phyloP scores from a whole-genome alignment of 2,329 filamentous ascomycete species.

The Epichloe uncinata region DNA sequence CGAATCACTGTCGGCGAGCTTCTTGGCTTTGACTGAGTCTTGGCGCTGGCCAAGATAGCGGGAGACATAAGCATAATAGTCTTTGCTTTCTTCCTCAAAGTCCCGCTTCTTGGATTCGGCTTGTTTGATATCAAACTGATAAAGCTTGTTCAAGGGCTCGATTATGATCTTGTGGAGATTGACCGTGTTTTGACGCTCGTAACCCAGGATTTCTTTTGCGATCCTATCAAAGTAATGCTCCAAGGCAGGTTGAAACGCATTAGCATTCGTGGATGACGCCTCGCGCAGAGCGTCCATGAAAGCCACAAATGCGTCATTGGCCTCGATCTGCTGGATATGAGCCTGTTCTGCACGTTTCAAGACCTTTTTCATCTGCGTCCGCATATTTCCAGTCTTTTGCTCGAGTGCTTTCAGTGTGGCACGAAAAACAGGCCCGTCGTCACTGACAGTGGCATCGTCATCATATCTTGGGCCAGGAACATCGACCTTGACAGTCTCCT shows the following conservation, averaged over 20 bases:
- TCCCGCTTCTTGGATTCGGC: constrained; percentile 94
- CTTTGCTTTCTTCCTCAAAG: constrained; percentile 96
- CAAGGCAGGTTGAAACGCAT: constrained; percentile 90
- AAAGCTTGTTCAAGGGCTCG: constrained; percentile 81
- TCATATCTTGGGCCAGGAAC: constrained; percentile 73
- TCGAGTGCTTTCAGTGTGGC: constrained; percentile 94
- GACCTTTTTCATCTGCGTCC: constrained; percentile 88
- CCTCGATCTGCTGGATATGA: constrained; percentile 62
- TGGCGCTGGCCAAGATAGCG: constrained; percentile 93
- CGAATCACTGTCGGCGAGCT: constrained; percentile 82
- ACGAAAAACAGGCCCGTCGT: constrained; percentile 90
- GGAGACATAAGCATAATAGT: constrained; percentile 92
- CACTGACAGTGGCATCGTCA: constrained; percentile 71
- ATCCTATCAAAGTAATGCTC: constrained; percentile 99
- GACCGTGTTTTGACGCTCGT: constrained; percentile 70
- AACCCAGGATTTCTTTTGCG: constrained; percentile 74
- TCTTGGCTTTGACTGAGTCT: constrained; percentile 95
- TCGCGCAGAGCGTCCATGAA: constrained; percentile 83
- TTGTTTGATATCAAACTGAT: constrained; percentile 93
- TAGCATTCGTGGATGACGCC: constrained; percentile 80
- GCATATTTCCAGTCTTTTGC: constrained; percentile 92
- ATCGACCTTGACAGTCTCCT: constrained; percentile 64
- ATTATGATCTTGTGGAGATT: constrained; percentile 91
- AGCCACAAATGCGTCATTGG: constrained; percentile 70
- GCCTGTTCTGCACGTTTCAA: constrained; percentile 88